A percentile compares a stretch with the other conserved stretches of the same genome.
Conservation (phyloP, 495 filamentous ascomycete genomes). For the Lophiostoma macrostomum region DNA sequence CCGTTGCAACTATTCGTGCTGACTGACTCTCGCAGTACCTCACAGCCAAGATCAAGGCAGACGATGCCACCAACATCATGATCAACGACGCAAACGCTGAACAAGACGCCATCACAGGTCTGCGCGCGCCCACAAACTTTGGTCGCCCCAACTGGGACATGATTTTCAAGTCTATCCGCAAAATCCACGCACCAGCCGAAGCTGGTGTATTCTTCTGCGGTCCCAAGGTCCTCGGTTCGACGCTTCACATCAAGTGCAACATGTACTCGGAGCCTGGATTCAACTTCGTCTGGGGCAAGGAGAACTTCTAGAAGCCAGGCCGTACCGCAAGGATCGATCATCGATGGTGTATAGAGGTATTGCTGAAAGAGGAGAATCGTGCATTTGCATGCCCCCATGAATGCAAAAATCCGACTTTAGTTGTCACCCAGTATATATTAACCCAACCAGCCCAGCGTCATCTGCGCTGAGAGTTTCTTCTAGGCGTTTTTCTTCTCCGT, state of each 20-base stretch:
- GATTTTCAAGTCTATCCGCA: conserved; percentile 70
- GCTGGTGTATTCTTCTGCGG: conserved; percentile 81
- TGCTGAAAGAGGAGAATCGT: neutral
- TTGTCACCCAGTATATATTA: conserved; percentile 24
- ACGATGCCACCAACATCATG: conserved; percentile 80
- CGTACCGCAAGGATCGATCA: too few species aligned
- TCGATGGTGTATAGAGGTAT: neutral
- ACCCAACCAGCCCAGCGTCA: neutral
- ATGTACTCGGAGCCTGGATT: conserved; percentile 73
- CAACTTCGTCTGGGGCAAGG: conserved; percentile 70
- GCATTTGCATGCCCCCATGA: too few species aligned
- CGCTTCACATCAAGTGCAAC: conserved; percentile 72
- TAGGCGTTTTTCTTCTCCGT: neutral
- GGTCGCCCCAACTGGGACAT: conserved; percentile 78
- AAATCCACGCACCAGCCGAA: conserved; percentile 67
- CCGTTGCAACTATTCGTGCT: neutral
- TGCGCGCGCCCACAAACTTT: conserved; percentile 73
- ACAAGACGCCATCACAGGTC: conserved; percentile 71
- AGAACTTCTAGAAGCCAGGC: conserved; percentile 61
- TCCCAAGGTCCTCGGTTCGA: conserved; percentile 65
- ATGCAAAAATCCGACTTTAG: neutral
- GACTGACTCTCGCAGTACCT: conserved; percentile 51
- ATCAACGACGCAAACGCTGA: conserved; percentile 79
- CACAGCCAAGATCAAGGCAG: conserved; percentile 72
- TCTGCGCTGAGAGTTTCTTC: neutral